These are phyloP conservation scores for Penicillium capsulatum DNA, from an alignment of 2,329 filamentous ascomycete genomes.

Conservation along the genomic window DNA sequence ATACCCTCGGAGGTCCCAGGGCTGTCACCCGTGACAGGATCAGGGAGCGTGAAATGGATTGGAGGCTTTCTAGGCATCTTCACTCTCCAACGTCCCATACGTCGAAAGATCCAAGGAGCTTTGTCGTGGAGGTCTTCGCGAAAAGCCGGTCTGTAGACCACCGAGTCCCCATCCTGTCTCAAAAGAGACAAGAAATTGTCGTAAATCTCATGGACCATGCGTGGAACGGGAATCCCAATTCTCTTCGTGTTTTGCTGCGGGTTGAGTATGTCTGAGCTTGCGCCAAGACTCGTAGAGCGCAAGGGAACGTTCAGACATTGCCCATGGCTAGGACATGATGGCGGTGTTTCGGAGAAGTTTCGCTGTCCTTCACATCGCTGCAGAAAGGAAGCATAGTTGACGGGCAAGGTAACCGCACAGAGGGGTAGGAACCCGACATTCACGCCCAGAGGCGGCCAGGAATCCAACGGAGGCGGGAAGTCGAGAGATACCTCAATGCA, in stretches of 20 bases:
- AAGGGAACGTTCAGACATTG: background rate
- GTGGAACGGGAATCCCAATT: background rate
- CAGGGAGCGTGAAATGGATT: no score
- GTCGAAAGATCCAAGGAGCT: no score
- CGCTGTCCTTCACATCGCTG: slow-evolving; percentile 16
- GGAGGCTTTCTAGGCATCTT: no score
- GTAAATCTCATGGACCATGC: background rate
- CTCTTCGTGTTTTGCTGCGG: background rate
- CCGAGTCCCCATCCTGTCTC: background rate
- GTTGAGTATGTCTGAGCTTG: background rate
- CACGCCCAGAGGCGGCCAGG: background rate
- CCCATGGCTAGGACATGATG: background rate
- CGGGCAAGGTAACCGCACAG: slow-evolving; percentile 31
- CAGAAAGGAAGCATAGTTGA: slow-evolving; percentile 28
- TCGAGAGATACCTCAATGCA: slow-evolving; percentile 27
- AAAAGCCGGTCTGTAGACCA: background rate
- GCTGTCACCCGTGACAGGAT: no score
- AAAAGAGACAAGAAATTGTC: background rate
- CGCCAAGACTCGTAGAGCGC: background rate
- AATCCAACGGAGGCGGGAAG: background rate
- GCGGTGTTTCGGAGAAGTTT: background rate
- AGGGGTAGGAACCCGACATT: slow-evolving; percentile 30
- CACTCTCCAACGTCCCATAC: no score
- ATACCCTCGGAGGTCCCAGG: no score
- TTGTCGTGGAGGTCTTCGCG: no score